Base-by-base conservation (phyloP, 306 rosid genomes). In the Parietaria judaica region DNA sequence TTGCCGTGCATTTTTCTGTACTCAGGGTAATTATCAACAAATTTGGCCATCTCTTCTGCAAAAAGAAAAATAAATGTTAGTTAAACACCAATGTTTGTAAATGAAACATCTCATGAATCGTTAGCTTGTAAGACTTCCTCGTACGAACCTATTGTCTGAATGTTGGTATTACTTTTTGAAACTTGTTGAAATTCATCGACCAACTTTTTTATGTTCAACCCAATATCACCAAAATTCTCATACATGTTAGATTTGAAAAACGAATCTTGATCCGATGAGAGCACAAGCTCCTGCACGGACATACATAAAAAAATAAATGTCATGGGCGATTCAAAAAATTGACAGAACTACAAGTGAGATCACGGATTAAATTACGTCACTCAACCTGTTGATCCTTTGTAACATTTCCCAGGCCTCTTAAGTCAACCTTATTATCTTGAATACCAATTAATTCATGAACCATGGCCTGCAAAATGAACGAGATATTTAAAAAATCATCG, bases 181-280 rank as follows among this genome's bases (percentile, higher is more conserved):
- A 80, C 80, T 70, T 86, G 94, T 83, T 86, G 99, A 81, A 92
- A 88, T 56, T 88, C 99, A 80, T 92, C 97, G 55, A 86, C 99
- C 73, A 92, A 70, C 63, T 81, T 82, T 82, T 92, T 92, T 72
- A 92, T 88, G 72, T 92, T 92, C 97, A 88, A 79, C 56, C 99
- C 97, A 66, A 92, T 92, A 73, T 88, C 99, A 69, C 99, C 99
- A 78, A 92, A 88, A 73, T 92, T 92, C 59, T 92, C 97, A 17
- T 84, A 84, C 96, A 92, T 88, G 77, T 88, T 92, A 63, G 78
- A 68, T 73, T 92, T 88, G 81, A 86, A 92, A 78, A 92, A 92
- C 10, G 77, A 69, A 84, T 92, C 97, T 71, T 88, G 95, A 60
- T 92, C 97, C 36, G 95, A 86, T 64, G 97, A 92, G 74, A 92